These are phyloP conservation scores for Ophiocordyceps unilateralis DNA, from an alignment of 2,329 filamentous ascomycete genomes.

Conservation along the genomic window DNA sequence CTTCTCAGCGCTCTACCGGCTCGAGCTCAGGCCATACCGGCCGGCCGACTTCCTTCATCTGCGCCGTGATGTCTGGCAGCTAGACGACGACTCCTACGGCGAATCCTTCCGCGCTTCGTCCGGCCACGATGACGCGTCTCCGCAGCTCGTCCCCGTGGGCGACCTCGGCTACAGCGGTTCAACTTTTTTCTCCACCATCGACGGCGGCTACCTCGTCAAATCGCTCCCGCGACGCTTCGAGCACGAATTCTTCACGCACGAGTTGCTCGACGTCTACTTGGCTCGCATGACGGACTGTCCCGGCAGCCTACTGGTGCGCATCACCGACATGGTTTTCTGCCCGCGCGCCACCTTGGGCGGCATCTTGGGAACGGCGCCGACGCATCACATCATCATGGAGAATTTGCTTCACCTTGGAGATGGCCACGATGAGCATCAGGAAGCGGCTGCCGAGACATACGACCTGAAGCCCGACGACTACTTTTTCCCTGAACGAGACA, in stretches of 20 bases:
- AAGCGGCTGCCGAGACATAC: slow-evolving; percentile 45
- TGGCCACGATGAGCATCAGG: slow-evolving; percentile 18
- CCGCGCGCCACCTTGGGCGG: slow-evolving; percentile 39
- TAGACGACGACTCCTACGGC: slow-evolving; percentile 20
- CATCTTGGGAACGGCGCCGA: slow-evolving; percentile 41
- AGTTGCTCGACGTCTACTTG: slow-evolving; percentile 47
- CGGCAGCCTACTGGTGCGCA: slow-evolving; percentile 48
- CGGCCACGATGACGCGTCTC: slow-evolving; percentile 13
- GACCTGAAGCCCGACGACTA: slow-evolving; percentile 60
- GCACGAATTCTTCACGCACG: slow-evolving; percentile 49
- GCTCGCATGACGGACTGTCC: slow-evolving; percentile 44
- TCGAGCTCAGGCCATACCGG: slow-evolving; percentile 12
- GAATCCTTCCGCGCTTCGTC: slow-evolving; percentile 18
- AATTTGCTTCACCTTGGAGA: slow-evolving; percentile 47
- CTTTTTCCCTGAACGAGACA: slow-evolving; percentile 59
- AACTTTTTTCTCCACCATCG: slow-evolving; percentile 52
- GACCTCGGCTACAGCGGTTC: slow-evolving; percentile 62
- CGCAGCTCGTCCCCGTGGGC: slow-evolving; percentile 27
- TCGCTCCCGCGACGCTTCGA: slow-evolving; percentile 54
- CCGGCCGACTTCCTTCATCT: slow-evolving; percentile 12
- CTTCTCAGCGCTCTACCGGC: slow-evolving; percentile 17
- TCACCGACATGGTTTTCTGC: slow-evolving; percentile 50
- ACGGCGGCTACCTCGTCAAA: slow-evolving; percentile 54
- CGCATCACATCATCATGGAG: slow-evolving; percentile 65
- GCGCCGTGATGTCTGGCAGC: slow-evolving; percentile 12